These are phyloP conservation scores for Trichophyton benhamiae DNA, from an alignment of 2,329 filamentous ascomycete genomes.

Conservation along the genomic window DNA sequence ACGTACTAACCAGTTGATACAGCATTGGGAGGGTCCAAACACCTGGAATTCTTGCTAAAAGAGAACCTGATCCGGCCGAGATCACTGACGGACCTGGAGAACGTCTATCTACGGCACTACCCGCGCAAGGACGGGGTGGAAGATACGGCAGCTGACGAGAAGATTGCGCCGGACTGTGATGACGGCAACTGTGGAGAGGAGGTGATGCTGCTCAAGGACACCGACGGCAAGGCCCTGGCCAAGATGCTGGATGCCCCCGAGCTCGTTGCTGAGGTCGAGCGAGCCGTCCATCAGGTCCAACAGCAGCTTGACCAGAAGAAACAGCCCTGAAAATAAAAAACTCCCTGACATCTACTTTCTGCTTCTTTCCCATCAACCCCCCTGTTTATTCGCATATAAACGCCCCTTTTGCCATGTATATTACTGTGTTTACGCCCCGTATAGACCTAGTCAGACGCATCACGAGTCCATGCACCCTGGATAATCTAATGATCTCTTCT, in stretches of 20 bases:
- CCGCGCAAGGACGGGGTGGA: constrained; percentile 20
- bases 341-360: background rate
- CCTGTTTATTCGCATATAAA: background rate
- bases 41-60: constrained; percentile 68
- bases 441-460: background rate
- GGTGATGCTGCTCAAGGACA: constrained; percentile 32
- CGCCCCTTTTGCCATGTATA: background rate
- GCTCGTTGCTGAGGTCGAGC: constrained; percentile 58
- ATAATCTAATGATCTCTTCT: background rate
- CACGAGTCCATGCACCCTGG: background rate
- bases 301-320: constrained; percentile 23
- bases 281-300: constrained; percentile 62
- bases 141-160: constrained; percentile 16
- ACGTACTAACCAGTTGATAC: background rate
- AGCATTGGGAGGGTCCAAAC: constrained; percentile 70
- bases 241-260: constrained; percentile 55
- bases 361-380: too few species aligned
- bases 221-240: constrained; percentile 47
- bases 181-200: constrained; percentile 27
- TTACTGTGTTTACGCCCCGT: background rate
- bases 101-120: constrained; percentile 49
- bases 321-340: background rate
- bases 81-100: constrained; percentile 58
- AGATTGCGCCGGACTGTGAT: constrained; percentile 10
- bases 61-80: constrained; percentile 56